Percentiles rank a stretch among this genome's conserved stretches.
Conservation (phyloP, 805 yeast genomes). For the Sugiyamaella floridensis region DNA sequence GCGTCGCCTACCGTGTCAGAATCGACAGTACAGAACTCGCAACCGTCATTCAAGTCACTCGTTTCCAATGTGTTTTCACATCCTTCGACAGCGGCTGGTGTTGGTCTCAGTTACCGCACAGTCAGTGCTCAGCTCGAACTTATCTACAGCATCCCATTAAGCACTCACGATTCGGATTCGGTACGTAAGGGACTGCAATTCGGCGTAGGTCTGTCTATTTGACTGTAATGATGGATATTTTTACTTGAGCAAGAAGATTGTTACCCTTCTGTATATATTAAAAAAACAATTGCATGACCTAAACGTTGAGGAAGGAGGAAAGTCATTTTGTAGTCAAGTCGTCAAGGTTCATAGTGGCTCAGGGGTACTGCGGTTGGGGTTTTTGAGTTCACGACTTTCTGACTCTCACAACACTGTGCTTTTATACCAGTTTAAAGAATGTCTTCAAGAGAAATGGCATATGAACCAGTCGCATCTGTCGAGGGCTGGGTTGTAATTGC, state of each 20-base stretch:
- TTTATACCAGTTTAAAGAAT: too few species aligned
- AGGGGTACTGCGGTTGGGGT: too few species aligned
- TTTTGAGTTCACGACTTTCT: too few species aligned
- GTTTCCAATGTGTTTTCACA: slow-evolving; percentile 3
- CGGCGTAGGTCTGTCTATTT: slow-evolving; percentile 43
- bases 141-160: slow-evolving; percentile 53
- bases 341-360: too few species aligned
- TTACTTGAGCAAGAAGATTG: background rate
- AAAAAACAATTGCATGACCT: too few species aligned
- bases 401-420: too few species aligned
- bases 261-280: too few species aligned
- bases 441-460: too few species aligned
- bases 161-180: slow-evolving; percentile 40
- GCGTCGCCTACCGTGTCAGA: slow-evolving; percentile 10
- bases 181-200: slow-evolving; percentile 53
- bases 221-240: background rate
- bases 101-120: slow-evolving; percentile 52
- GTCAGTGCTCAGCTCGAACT: slow-evolving; percentile 58
- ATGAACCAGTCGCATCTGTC: slow-evolving; percentile 20
- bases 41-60: background rate
- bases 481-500: slow-evolving; percentile 41
- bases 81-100: slow-evolving; percentile 45
- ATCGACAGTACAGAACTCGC: slow-evolving; percentile 10
- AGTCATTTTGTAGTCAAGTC: too few species aligned
- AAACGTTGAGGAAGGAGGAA: too few species aligned